phyloP scores from a whole-genome alignment of 1,139 yeast species.

The Yamadazyma spencermartinsiae region DNA sequence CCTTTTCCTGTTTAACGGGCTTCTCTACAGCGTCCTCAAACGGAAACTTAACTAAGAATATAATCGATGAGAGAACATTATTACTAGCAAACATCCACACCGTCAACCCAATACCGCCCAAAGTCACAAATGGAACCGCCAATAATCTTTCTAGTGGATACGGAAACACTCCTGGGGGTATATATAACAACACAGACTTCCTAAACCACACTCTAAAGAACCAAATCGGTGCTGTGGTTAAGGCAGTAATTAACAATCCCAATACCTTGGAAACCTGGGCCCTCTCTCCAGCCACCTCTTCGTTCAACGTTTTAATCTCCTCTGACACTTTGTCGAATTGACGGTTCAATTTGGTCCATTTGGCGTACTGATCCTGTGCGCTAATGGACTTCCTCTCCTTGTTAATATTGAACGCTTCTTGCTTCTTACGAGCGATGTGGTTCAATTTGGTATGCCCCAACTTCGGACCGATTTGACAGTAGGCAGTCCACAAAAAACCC shows the following conservation, averaged over 20 bases:
- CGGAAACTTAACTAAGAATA: constrained; percentile 31
- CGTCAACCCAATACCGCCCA: constrained; percentile 55
- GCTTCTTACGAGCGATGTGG: constrained; percentile 38
- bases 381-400: constrained; percentile 61
- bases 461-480: constrained; percentile 34
- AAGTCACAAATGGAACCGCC: constrained; percentile 60
- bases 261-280: constrained; percentile 35
- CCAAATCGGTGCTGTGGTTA: constrained; percentile 49
- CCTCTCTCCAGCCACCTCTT: constrained; percentile 36
- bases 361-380: constrained; percentile 93
- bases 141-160: constrained; percentile 53
- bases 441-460: constrained; percentile 31
- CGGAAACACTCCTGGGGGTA: constrained; percentile 64
- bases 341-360: constrained; percentile 91
- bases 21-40: constrained; percentile 23
- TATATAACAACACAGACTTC: constrained; percentile 57
- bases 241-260: constrained; percentile 25
- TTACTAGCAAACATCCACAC: constrained; percentile 49
- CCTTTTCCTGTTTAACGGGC: constrained; percentile 20
- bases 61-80: constrained; percentile 28
- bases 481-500: constrained; percentile 41
- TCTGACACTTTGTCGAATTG: constrained; percentile 57
- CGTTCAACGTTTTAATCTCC: constrained; percentile 49
- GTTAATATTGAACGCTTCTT: constrained; percentile 48
- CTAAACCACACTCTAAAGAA: constrained; percentile 57